Evolutionary conservation across 306 rosid species (phyloP).

Genomic region (Dryas drummondii): DNA sequence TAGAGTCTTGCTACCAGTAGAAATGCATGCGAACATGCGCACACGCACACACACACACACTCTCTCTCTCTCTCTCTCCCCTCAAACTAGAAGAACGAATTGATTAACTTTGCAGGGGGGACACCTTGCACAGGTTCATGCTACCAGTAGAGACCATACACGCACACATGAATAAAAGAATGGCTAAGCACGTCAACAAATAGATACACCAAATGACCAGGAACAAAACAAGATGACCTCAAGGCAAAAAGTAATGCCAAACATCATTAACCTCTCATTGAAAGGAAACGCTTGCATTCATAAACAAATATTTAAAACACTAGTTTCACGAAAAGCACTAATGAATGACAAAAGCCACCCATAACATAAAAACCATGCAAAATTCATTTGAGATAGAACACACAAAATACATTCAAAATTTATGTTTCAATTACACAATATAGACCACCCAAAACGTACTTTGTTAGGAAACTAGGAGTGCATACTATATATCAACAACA

Average conservation of each 20-base stretch:
- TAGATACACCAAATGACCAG: neutral
- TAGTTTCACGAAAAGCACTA: neutral
- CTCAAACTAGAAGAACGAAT: neutral
- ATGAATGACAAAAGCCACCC: neutral
- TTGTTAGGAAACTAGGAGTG: too few species aligned
- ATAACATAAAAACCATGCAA: neutral
- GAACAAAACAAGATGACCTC: neutral
- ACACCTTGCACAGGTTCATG: neutral
- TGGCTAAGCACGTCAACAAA: neutral
- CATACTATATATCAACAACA: neutral
- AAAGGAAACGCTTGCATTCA: neutral
- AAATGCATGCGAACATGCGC: too few species aligned
- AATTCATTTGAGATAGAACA: neutral
- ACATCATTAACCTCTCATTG: neutral
- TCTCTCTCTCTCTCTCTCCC: neutral
- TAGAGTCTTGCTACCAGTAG: neutral
- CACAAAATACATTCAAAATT: neutral
- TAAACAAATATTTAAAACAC: neutral
- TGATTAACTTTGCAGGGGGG: neutral
- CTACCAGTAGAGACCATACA: neutral
- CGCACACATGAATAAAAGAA: neutral
- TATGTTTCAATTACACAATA: neutral
- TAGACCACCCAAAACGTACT: neutral
- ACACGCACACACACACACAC: neutral
- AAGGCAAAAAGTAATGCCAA: neutral